A percentile compares a stretch with the other conserved stretches of the same genome.
phyloP scores from a whole-genome alignment of 257 asterid species.

The Forsythia suspensa region DNA sequence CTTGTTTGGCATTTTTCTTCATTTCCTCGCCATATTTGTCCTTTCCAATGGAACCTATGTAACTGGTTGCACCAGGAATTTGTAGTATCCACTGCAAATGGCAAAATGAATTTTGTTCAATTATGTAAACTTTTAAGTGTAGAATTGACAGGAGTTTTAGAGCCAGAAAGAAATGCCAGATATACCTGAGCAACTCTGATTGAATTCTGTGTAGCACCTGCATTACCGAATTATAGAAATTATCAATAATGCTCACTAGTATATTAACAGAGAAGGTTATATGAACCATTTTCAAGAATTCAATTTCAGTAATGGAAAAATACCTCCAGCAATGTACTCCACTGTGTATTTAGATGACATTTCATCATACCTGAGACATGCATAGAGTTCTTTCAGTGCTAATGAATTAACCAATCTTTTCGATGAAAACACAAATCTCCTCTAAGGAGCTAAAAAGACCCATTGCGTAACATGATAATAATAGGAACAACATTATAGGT shows the following conservation, averaged over 20 bases:
- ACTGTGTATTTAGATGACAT: conserved; percentile 73
- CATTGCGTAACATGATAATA: background rate
- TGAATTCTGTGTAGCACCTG: conserved; percentile 96
- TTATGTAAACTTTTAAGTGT: background rate
- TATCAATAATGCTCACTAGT: background rate
- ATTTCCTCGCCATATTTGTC: conserved; percentile 71
- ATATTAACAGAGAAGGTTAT: background rate
- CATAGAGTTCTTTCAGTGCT: background rate
- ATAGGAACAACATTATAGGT: background rate
- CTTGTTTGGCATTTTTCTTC: conserved; percentile 69
- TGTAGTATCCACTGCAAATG: conserved; percentile 59
- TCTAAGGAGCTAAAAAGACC: background rate
- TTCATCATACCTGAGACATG: conserved; percentile 78
- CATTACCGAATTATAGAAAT: conserved; percentile 19
- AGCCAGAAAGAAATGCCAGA: conserved; percentile 5
- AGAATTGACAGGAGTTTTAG: background rate
- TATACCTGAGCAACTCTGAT: conserved; percentile 94
- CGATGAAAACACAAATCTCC: background rate
- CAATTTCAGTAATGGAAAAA: conserved; percentile 1
- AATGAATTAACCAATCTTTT: background rate
- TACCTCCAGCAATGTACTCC: conserved; percentile 98
- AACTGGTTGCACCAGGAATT: conserved; percentile 86
- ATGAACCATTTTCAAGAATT: conserved; percentile 7
- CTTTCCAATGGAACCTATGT: conserved; percentile 66
- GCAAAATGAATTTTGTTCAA: conserved; percentile 14